Percentiles rank a stretch among this genome's conserved stretches.
These are phyloP conservation scores for Suhomyces faveliae DNA, from an alignment of 805 yeast species.

Conservation along the genomic window DNA sequence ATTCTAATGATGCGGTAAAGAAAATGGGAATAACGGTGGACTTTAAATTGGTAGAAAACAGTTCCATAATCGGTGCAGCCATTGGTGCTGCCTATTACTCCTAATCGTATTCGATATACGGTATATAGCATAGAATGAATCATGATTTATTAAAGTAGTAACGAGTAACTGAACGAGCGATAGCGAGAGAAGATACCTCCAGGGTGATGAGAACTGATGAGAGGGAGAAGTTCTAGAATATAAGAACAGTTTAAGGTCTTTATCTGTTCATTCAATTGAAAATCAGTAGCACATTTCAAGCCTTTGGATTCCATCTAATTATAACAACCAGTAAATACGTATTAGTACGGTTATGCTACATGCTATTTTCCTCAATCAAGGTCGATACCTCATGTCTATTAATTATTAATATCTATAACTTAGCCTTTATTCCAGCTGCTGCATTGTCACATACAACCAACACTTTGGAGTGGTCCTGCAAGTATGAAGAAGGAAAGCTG, in stretches of 20 bases:
- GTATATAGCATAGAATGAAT: conserved; percentile 1
- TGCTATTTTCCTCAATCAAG: too few species aligned
- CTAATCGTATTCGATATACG: conserved; percentile 1
- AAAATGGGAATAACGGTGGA: conserved; percentile 32
- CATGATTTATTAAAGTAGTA: background rate
- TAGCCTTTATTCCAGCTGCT: conserved; percentile 41
- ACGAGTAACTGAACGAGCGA: too few species aligned
- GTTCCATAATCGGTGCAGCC: conserved; percentile 54
- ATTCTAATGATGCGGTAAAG: conserved; percentile 22
- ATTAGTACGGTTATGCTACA: too few species aligned
- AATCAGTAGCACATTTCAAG: too few species aligned
- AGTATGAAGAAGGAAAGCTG: conserved; percentile 48
- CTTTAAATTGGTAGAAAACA: conserved; percentile 42
- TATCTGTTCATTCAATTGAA: too few species aligned
- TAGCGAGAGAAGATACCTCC: too few species aligned
- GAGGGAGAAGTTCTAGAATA: too few species aligned
- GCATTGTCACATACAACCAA: conserved; percentile 48
- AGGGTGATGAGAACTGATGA: too few species aligned
- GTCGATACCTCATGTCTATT: too few species aligned
- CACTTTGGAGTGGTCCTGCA: conserved; percentile 47
- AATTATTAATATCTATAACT: conserved; percentile 23
- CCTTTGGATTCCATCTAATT: too few species aligned
- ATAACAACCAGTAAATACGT: too few species aligned
- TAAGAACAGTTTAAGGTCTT: too few species aligned
- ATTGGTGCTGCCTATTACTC: conserved; percentile 44